These are phyloP conservation scores for Cytospora leucostoma DNA, from an alignment of 2,329 filamentous ascomycete species.

Conservation along the genomic window DNA sequence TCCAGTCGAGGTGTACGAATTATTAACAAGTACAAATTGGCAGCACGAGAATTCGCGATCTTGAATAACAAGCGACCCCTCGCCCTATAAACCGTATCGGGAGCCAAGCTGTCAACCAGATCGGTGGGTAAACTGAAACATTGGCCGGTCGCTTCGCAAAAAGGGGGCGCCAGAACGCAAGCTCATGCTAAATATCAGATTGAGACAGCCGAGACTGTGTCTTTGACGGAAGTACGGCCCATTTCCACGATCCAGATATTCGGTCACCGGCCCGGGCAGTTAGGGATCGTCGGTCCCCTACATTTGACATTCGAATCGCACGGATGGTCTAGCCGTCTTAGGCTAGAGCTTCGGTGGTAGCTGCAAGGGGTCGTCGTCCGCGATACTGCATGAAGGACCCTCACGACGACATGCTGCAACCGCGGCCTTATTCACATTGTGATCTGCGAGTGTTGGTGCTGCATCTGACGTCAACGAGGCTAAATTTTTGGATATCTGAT, in stretches of 20 bases:
- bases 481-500: not conserved
- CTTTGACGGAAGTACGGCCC: not conserved
- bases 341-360: not conserved
- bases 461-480: not conserved
- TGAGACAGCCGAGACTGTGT: not conserved
- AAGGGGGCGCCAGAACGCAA: not conserved
- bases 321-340: not conserved
- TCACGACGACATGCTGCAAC: not conserved
- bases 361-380: not conserved
- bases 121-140: not conserved
- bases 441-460: not conserved
- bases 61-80: not conserved
- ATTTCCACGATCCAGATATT: not conserved
- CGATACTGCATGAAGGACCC: not conserved
- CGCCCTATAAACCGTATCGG: not conserved
- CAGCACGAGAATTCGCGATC: not conserved
- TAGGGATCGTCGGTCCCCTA: not conserved
- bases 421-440: not conserved
- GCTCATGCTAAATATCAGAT: not conserved
- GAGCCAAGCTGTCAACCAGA: not conserved
- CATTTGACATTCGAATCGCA: not conserved
- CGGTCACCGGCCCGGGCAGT: not conserved
- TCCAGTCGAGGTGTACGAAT: not conserved
- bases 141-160: not conserved
- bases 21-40: not conserved